Conservation (phyloP, 2,329 filamentous ascomycete genomes). For the Hirsutella rhossiliensis region DNA sequence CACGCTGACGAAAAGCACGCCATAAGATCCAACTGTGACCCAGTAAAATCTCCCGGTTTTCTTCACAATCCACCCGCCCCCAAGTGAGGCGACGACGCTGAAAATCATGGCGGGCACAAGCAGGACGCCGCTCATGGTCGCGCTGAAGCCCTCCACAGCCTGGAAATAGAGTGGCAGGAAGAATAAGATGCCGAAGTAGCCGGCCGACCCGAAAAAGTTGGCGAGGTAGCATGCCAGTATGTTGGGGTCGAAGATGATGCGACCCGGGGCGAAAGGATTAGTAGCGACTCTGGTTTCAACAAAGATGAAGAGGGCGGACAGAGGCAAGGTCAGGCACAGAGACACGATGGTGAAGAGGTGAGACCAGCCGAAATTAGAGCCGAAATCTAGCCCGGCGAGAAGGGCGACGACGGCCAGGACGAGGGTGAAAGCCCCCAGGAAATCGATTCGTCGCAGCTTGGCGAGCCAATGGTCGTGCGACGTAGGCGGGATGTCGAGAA, state of each 20-base stretch:
- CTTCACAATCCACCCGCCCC: constrained; percentile 55
- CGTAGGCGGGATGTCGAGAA: constrained; percentile 50
- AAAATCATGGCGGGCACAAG: constrained; percentile 54
- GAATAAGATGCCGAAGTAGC: constrained; percentile 46
- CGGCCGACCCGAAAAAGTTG: constrained; percentile 61
- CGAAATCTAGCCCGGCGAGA: constrained; percentile 58
- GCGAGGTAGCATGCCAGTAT: constrained; percentile 57
- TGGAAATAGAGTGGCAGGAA: constrained; percentile 73
- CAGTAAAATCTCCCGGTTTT: constrained; percentile 56
- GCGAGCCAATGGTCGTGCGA: constrained; percentile 49
- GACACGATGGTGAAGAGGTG: constrained; percentile 44
- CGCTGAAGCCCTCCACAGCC: constrained; percentile 51
- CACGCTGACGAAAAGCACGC: constrained; percentile 39
- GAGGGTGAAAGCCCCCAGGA: constrained; percentile 56
- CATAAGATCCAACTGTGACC: constrained; percentile 29
- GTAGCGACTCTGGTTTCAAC: constrained; percentile 56
- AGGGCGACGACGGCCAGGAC: constrained; percentile 53
- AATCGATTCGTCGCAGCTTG: constrained; percentile 60
- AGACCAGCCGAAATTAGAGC: constrained; percentile 60
- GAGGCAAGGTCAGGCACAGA: constrained; percentile 39
- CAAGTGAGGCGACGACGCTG: constrained; percentile 52
- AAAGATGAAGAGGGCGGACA: constrained; percentile 56
- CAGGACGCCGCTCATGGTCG: constrained; percentile 50
- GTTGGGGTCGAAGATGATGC: constrained; percentile 55
- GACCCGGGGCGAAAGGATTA: constrained; percentile 64